These are phyloP conservation scores for Martiniozyma abietophila DNA, from an alignment of 805 yeast species.

Conservation along the genomic window DNA sequence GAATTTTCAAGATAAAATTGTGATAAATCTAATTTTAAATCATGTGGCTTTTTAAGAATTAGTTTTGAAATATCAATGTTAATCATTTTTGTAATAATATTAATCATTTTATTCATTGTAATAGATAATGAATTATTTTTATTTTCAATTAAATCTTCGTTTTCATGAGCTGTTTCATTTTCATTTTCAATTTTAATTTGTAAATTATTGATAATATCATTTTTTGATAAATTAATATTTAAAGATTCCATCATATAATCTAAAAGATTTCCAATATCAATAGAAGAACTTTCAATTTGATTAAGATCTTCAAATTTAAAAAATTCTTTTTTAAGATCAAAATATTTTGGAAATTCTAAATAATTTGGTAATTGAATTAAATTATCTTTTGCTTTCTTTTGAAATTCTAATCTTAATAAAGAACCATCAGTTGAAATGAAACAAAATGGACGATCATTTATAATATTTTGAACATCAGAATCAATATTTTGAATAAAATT, in stretches of 20 bases:
- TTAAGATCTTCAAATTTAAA: constrained; percentile 50
- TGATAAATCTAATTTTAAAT: constrained; percentile 61
- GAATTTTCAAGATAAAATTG: constrained; percentile 65
- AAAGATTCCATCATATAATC: constrained; percentile 3
- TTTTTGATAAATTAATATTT: too few species aligned
- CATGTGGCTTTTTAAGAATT: constrained; percentile 62
- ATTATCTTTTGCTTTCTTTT: constrained; percentile 75
- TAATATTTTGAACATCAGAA: constrained; percentile 6
- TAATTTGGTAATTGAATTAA: constrained; percentile 63
- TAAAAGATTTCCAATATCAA: constrained; percentile 1
- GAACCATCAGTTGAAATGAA: constrained; percentile 58
- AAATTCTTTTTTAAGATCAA: constrained; percentile 70
- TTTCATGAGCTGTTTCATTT: too few species aligned
- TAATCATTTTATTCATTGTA: constrained; percentile 1
- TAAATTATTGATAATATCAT: too few species aligned
- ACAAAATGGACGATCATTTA: constrained; percentile 37
- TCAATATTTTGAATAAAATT: constrained; percentile 7
- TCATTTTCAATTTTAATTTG: too few species aligned
- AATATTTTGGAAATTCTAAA: constrained; percentile 65
- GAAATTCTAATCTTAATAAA: constrained; percentile 68
- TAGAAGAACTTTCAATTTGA: constrained; percentile 5
- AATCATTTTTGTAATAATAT: constrained; percentile 2
- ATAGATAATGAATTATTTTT: neutral
- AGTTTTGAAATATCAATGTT: neutral
- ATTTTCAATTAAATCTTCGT: too few species aligned